phyloP scores from a whole-genome alignment of 257 asterid species.

The Prunella vulgaris region DNA sequence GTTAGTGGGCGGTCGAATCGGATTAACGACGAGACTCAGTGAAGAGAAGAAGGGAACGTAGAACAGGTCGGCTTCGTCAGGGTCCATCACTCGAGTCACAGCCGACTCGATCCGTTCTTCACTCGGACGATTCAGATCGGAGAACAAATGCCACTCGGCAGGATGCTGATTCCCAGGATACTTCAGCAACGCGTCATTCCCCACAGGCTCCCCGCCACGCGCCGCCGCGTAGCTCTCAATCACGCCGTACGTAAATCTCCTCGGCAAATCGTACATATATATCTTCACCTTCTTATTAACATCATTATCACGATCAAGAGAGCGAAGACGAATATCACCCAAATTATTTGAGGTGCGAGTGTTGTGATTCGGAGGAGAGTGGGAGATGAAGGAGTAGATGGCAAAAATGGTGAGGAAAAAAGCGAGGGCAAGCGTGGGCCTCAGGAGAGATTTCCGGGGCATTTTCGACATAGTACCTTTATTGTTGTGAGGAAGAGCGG shows the following conservation, averaged over 20 bases:
- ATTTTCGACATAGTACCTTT: conserved; percentile 29
- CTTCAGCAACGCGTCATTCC: conserved; percentile 52
- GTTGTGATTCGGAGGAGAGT: conserved; percentile 31
- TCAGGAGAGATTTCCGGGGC: conserved; percentile 57
- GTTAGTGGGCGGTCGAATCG: conserved; percentile 49
- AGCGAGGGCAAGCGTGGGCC: conserved; percentile 54
- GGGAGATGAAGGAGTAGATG: conserved; percentile 50
- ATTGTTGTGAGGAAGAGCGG: conserved; percentile 8
- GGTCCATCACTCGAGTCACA: conserved; percentile 57
- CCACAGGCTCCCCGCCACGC: conserved; percentile 47
- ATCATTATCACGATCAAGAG: neutral
- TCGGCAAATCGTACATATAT: conserved; percentile 78
- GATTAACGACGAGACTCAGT: conserved; percentile 77
- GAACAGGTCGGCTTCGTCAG: conserved; percentile 81
- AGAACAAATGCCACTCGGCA: conserved; percentile 88
- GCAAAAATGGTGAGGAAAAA: conserved; percentile 41
- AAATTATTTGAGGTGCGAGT: conserved; percentile 11
- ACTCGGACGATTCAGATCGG: conserved; percentile 52
- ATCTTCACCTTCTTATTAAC: conserved; percentile 30
- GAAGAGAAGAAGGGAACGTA: conserved; percentile 94
- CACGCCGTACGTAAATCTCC: conserved; percentile 84
- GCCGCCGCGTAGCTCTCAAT: conserved; percentile 82
- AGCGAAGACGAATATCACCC: neutral
- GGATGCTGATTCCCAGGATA: conserved; percentile 97
- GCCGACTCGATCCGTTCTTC: conserved; percentile 41